These are phyloP conservation scores for Beauveria sp. DNA, from an alignment of 2,329 filamentous ascomycete genomes.

Conservation along the genomic window DNA sequence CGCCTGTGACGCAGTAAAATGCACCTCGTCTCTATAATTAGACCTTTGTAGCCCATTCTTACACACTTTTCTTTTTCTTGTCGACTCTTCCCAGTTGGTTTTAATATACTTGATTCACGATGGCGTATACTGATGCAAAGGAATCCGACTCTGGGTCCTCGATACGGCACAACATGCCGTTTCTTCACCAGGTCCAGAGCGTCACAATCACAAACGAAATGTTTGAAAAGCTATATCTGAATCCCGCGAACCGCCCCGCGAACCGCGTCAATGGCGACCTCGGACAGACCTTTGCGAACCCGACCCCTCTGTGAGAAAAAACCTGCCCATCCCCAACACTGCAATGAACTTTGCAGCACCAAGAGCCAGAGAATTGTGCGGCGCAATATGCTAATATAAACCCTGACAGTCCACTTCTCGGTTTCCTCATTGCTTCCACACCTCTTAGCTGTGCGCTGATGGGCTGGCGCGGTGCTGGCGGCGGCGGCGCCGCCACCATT, in stretches of 20 bases:
- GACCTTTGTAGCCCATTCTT: neutral
- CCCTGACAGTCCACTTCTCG: neutral
- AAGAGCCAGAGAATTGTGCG: too few relatives aligned
- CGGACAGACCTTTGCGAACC: neutral
- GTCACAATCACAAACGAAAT: neutral
- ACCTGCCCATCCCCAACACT: too few relatives aligned
- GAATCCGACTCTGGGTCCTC: neutral
- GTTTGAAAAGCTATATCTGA: neutral
- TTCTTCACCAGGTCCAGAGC: neutral
- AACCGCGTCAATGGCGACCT: neutral
- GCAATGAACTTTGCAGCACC: neutral
- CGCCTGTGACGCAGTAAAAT: too few relatives aligned
- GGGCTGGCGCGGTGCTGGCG: conserved; percentile 39
- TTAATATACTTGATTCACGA: neutral
- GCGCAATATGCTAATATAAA: neutral
- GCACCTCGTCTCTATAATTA: too few relatives aligned
- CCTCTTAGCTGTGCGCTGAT: conserved; percentile 29
- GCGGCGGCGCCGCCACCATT: conserved; percentile 34
- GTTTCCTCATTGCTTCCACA: neutral
- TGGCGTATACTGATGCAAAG: neutral
- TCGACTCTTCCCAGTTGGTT: too few relatives aligned
- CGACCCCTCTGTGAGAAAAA: neutral
- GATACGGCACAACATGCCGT: neutral
- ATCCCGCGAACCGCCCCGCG: neutral
- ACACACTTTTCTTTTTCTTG: neutral